A percentile compares a stretch with the other conserved stretches of the same genome.
phyloP scores from a whole-genome alignment of 352 stramenopile species.

The Globisporangium nunn region DNA sequence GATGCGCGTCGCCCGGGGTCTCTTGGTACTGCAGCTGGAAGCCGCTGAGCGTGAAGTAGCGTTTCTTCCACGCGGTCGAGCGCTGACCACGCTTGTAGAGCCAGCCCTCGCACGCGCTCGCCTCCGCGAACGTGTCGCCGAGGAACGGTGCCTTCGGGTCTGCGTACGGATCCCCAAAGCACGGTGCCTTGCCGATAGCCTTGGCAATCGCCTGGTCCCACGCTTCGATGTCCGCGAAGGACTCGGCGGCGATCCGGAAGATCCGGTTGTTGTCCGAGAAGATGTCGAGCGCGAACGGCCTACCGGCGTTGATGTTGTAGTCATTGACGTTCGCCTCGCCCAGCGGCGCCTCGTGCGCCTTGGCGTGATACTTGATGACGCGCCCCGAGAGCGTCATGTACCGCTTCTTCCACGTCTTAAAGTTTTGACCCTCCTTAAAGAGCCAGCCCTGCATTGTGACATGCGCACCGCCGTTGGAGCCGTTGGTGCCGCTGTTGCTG shows the following conservation, averaged over 20 bases:
- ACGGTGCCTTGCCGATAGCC: slow-evolving; percentile 40
- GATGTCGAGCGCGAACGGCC: slow-evolving; percentile 66
- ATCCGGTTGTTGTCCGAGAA: slow-evolving; percentile 83
- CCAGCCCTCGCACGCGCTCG: slow-evolving; percentile 60
- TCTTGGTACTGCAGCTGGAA: slow-evolving; percentile 60
- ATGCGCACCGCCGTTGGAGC: slow-evolving; percentile 2
- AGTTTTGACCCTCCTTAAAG: slow-evolving; percentile 79
- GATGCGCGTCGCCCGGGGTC: slow-evolving; percentile 37
- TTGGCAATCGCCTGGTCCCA: slow-evolving; percentile 60
- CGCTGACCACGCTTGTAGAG: slow-evolving; percentile 60
- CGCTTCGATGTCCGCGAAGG: slow-evolving; percentile 63
- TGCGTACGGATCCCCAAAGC: slow-evolving; percentile 58
- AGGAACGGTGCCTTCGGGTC: slow-evolving; percentile 56
- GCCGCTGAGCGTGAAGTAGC: slow-evolving; percentile 68
- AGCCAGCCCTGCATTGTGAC: slow-evolving; percentile 70
- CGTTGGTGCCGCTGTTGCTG: slow-evolving; percentile 1
- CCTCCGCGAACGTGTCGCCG: slow-evolving; percentile 41
- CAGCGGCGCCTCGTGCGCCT: slow-evolving; percentile 42
- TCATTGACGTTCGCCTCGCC: slow-evolving; percentile 61
- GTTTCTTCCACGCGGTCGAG: slow-evolving; percentile 55
- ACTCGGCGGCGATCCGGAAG: slow-evolving; percentile 52
- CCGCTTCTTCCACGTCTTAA: slow-evolving; percentile 83
- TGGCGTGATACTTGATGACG: slow-evolving; percentile 61
- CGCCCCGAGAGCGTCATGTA: slow-evolving; percentile 66
- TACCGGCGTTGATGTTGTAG: slow-evolving; percentile 59